Percentiles rank a stretch among this genome's conserved stretches.
Evolutionary conservation across 768 basidiomycete species (phyloP).

Genomic region (Xanthoconium purpureum): DNA sequence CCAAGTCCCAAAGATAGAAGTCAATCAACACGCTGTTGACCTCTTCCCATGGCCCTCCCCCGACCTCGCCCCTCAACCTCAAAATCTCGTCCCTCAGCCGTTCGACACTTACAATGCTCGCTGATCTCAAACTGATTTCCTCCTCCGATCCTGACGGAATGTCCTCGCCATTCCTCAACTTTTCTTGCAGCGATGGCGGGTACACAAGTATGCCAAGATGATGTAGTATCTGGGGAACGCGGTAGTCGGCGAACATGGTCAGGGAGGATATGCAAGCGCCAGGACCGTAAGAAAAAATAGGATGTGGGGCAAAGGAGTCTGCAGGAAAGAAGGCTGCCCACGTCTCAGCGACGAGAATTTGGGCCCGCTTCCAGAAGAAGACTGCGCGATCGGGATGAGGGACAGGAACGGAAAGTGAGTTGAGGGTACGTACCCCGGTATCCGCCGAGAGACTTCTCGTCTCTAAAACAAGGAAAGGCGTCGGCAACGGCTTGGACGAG

Average conservation of each 20-base stretch:
- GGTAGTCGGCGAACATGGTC: constrained; percentile 94
- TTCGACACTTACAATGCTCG: constrained; percentile 80
- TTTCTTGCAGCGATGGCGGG: constrained; percentile 53
- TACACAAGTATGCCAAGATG: constrained; percentile 76
- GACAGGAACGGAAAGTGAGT: not conserved
- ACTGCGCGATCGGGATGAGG: constrained; percentile 40
- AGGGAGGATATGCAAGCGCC: constrained; percentile 66
- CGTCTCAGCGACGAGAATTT: constrained; percentile 86
- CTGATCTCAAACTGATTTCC: constrained; percentile 76
- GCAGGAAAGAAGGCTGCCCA: constrained; percentile 89
- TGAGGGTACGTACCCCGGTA: constrained; percentile 46
- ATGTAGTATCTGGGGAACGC: constrained; percentile 88
- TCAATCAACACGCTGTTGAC: constrained; percentile 82
- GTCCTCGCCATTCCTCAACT: constrained; percentile 42
- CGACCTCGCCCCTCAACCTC: constrained; percentile 27
- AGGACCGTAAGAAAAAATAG: constrained; percentile 60
- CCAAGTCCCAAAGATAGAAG: constrained; percentile 89
- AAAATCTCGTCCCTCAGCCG: constrained; percentile 60
- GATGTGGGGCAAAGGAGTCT: constrained; percentile 48
- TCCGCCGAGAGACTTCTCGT: constrained; percentile 58
- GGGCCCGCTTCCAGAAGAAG: constrained; percentile 85
- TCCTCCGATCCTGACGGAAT: constrained; percentile 59
- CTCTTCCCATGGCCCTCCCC: constrained; percentile 15
- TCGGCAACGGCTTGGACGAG: constrained; percentile 70
- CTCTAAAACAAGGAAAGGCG: constrained; percentile 73